These are phyloP conservation scores for Inonotus hispidus DNA, from an alignment of 1,284 basidiomycete species.

Conservation along the genomic window DNA sequence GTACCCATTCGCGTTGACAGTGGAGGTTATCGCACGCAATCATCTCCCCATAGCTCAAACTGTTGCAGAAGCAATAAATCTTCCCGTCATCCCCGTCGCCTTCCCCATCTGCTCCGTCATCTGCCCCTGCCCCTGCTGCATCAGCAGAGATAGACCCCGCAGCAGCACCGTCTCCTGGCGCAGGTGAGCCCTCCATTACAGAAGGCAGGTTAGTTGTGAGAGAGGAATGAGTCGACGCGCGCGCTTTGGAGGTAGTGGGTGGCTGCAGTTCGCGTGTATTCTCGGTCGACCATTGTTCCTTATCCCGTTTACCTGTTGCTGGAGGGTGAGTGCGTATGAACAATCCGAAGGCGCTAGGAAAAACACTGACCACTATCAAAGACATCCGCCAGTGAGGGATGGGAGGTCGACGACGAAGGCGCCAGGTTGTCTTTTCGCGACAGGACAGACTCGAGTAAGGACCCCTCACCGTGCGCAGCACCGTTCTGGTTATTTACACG, in stretches of 20 bases:
- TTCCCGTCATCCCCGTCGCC: conserved; percentile 57
- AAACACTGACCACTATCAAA: conserved; percentile 1
- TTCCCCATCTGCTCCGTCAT: conserved; percentile 31
- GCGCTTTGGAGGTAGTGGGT: conserved; percentile 27
- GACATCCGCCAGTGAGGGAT: conserved; percentile 13
- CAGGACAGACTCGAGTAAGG: conserved; percentile 16
- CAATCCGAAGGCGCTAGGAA: not conserved
- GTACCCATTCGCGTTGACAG: conserved; percentile 92
- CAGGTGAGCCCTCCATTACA: conserved; percentile 14
- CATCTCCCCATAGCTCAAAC: conserved; percentile 92
- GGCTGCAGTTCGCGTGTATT: conserved; percentile 3
- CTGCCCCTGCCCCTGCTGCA: conserved; percentile 9
- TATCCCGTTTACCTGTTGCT: conserved; percentile 3
- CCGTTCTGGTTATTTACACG: conserved; percentile 11
- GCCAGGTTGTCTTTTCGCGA: conserved; percentile 17
- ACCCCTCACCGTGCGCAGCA: conserved; percentile 12
- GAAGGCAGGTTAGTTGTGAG: conserved; percentile 21
- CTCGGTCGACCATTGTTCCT: conserved; percentile 5
- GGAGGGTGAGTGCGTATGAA: not conserved
- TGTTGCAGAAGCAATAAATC: conserved; percentile 86
- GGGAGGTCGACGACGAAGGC: conserved; percentile 15
- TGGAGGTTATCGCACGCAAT: conserved; percentile 91
- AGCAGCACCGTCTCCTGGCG: conserved; percentile 20
- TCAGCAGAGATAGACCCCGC: conserved; percentile 8
- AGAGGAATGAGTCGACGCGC: conserved; percentile 33